Evolutionary conservation across 1,284 basidiomycete species (phyloP), one percentile per base, ranked within the genome.

Genomic region (Xerocomus amazonicus): DNA sequence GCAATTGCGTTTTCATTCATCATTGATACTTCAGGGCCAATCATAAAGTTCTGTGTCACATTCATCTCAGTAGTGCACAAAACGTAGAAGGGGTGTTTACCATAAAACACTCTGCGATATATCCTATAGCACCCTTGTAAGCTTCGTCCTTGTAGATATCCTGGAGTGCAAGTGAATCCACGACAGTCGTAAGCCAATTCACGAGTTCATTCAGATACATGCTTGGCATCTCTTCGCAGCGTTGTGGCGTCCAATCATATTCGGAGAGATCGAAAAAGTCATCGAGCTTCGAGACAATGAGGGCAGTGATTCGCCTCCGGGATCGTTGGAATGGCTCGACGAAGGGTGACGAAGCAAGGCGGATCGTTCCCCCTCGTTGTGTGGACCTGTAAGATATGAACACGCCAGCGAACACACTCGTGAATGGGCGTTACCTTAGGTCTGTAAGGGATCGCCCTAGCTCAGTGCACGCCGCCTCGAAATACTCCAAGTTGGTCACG

Each of bases 121-220:
- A 91, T 31, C 78, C 73, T 35, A 96, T 78, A 12, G 96, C 94
- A 34, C 84, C 87, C 56, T 80, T 79, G 68, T 97, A 99, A 12
- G 92, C 90, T 54, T 89, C 84, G 43, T 90, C 87, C 70, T 96
- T 96, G 69, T 93, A 88, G 6, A 74, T 71, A 50, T 92, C 85
- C 53, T 91, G 84, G 62, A 97, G 86, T 44, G 90, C 78, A 16
- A 98, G 85, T 28, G 90, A 90, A 67, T 98, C 96, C 57, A 99
- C 93, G 57, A 97, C 92, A 1, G 95, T 97, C 35, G 89, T 92
- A 39, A 99, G 76, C 90, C 96, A 99, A 60, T 94, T 94, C 63
- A 97, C 81, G 63, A 98, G 82, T 68, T 98, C 97, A 63, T 92
- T 89, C 8, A 99, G 78, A 69, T 97, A 98, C 75, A 86, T 84